Base-by-base conservation (phyloP, 495 filamentous ascomycete species). In the Staphylotrichum tortipilum region DNA sequence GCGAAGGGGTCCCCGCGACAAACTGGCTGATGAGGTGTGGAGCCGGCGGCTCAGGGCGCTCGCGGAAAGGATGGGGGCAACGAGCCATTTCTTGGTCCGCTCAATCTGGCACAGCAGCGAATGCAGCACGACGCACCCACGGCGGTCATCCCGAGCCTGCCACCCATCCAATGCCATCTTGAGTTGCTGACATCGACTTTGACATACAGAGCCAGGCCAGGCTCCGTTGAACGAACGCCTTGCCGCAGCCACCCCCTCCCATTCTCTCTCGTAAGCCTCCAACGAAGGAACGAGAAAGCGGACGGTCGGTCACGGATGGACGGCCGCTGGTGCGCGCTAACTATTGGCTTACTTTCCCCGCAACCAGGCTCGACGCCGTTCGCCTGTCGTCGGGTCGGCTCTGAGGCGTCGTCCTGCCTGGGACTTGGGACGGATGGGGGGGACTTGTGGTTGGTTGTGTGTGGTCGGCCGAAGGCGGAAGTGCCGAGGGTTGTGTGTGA, bases 381-480 rank as follows among this genome's bases (percentile, higher is more conserved):
- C 30, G 43, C 7, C 28, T 29, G 28, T 34, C 28, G 21, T 11
- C 2, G 39, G 39, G 14, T n/a, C 22, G 8, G 8, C 17, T 28
- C 19, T 26, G 12, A n/a, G n/a, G 28, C 3, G 23, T 6, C 4
- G 12, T 36, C 6, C 6, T 28, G 26, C 6, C 6, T 7, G 26
- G 10, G 26, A 28, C 26, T n/a, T n/a, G n/a, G n/a, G n/a, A n/a
- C n/a, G n/a, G n/a, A n/a, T n/a, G n/a, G n/a, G n/a, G n/a, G n/a
- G 34, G 34, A 18, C 9, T 14, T 17, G 35, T 37, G 33, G 1
- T n/a, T 12, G 18, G 41, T 7, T 42, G 41, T 21, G 24, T 18
- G 26, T 21, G 15, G 17, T 48, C 51, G 39, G 44, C 54, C 48
- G 35, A 58, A 52, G n/a, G 45, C 55, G 58, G 61, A 57, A 61